A percentile compares a stretch with the other conserved stretches of the same genome.
These are phyloP conservation scores for Moricandia moricandioides DNA, from an alignment of 345 rosid genomes.

Conservation along the genomic window DNA sequence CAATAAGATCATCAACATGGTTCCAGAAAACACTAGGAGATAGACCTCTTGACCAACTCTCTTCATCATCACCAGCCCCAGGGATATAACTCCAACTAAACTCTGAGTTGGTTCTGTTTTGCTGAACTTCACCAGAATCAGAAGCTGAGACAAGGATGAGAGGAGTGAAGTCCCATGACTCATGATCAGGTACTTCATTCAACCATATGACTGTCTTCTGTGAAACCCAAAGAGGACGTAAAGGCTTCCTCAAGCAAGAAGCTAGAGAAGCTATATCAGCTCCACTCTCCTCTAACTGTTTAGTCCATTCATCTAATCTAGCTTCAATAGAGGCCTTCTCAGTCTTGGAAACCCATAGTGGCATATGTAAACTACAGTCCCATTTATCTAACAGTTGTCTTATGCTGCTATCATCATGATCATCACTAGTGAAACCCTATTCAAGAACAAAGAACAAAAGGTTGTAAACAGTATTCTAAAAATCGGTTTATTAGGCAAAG, in stretches of 20 bases:
- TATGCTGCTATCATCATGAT: slow-evolving; percentile 3
- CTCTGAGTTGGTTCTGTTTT: slow-evolving; percentile 48
- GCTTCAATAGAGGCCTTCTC: slow-evolving; percentile 74
- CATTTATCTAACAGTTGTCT: slow-evolving; percentile 37
- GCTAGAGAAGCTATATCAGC: slow-evolving; percentile 74
- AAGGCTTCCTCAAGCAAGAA: slow-evolving; percentile 61
- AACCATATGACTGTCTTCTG: slow-evolving; percentile 87
- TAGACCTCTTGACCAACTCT: slow-evolving; percentile 94
- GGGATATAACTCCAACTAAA: slow-evolving; percentile 94
- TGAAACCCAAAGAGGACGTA: slow-evolving; percentile 85
- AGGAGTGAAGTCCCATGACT: slow-evolving; percentile 91
- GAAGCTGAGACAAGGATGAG: slow-evolving; percentile 84
- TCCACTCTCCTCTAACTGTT: slow-evolving; percentile 68
- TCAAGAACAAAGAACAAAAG: slow-evolving; percentile 5
- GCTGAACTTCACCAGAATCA: slow-evolving; percentile 46
- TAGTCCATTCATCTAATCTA: slow-evolving; percentile 66
- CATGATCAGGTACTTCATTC: slow-evolving; percentile 82
- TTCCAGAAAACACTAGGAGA: slow-evolving; percentile 78
- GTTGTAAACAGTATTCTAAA: background rate
- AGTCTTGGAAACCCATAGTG: slow-evolving; percentile 79
- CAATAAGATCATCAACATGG: slow-evolving; percentile 63
- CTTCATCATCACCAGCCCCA: slow-evolving; percentile 98
- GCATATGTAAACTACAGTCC: slow-evolving; percentile 93
- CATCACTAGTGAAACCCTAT: slow-evolving; percentile 36
- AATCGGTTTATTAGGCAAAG: background rate